Evolutionary conservation across 2,329 filamentous ascomycete genomes (phyloP).

Genomic region (Curvularia hawaiiensis): DNA sequence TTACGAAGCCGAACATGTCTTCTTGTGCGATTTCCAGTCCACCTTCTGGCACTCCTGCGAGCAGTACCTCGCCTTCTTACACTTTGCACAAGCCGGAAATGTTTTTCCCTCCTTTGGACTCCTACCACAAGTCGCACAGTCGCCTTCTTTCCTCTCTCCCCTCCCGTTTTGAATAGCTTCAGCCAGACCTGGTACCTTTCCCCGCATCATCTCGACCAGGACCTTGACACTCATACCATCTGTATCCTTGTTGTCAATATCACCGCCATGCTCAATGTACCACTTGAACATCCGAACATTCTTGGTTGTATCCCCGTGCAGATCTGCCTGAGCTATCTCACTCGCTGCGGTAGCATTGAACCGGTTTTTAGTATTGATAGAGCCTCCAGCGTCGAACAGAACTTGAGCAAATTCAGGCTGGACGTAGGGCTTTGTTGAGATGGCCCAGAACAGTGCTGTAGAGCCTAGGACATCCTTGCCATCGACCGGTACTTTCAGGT

Average conservation of each 20-base stretch:
- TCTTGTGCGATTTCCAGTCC: conserved; percentile 25
- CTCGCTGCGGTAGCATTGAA: conserved; percentile 16
- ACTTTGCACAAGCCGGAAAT: conserved; percentile 17
- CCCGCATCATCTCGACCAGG: conserved; percentile 22
- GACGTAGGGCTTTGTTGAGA: conserved; percentile 22
- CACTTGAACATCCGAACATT: conserved; percentile 24
- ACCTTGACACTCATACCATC: conserved; percentile 23
- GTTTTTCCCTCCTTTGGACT: conserved; percentile 1
- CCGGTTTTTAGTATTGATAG: conserved; percentile 20
- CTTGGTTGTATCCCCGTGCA: conserved; percentile 14
- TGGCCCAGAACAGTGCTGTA: conserved; percentile 22
- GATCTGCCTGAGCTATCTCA: conserved; percentile 22
- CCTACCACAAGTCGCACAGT: conserved; percentile 20
- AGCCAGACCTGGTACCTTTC: conserved; percentile 15
- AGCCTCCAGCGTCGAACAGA: conserved; percentile 21
- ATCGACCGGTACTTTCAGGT: conserved; percentile 18
- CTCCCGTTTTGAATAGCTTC: conserved; percentile 11
- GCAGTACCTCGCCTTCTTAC: conserved; percentile 22
- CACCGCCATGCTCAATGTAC: conserved; percentile 25
- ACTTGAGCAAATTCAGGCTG: conserved; percentile 21
- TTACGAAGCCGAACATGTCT: conserved; percentile 12
- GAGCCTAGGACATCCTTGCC: conserved; percentile 19
- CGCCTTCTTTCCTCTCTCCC: conserved; percentile 13
- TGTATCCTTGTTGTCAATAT: conserved; percentile 23
- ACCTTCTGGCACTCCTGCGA: conserved; percentile 21